Conservation (phyloP, 768 basidiomycete genomes). For the Rhodotorula sphaerocarpa region DNA sequence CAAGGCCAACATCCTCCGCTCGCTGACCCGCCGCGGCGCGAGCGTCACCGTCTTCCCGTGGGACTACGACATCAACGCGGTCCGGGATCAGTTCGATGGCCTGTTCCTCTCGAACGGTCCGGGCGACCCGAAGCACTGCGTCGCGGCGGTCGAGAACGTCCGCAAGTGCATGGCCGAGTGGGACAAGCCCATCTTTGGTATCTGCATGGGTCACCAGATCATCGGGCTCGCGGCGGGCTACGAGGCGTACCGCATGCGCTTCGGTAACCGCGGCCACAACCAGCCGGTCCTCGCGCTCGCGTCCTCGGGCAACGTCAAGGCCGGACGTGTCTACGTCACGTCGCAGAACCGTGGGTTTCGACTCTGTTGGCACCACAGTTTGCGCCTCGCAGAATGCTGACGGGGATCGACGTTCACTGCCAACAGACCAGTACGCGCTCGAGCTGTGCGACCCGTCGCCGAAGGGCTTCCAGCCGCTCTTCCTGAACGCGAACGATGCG, state of each 20-base stretch:
- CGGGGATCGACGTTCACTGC: conserved; percentile 8
- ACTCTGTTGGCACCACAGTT: too few relatives aligned
- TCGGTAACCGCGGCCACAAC: conserved; percentile 99
- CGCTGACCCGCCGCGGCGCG: conserved; percentile 81
- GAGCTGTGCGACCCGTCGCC: conserved; percentile 92
- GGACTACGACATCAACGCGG: conserved; percentile 90
- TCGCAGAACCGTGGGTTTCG: conserved; percentile 55
- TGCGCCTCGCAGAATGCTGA: too few relatives aligned
- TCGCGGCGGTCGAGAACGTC: conserved; percentile 71
- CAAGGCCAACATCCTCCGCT: conserved; percentile 93
- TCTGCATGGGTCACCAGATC: conserved; percentile 99
- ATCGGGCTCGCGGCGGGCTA: conserved; percentile 95
- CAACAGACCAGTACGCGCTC: conserved; percentile 92
- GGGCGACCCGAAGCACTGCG: conserved; percentile 82
- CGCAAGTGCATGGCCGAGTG: conserved; percentile 75
- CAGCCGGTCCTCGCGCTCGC: conserved; percentile 95
- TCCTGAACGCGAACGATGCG: conserved; percentile 63
- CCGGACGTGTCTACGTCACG: conserved; percentile 93
- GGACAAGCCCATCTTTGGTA: conserved; percentile 90
- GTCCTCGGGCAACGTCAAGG: conserved; percentile 84
- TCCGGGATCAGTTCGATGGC: conserved; percentile 85
- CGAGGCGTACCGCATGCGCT: conserved; percentile 96
- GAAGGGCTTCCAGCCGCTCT: conserved; percentile 94
- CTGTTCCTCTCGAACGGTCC: conserved; percentile 95
- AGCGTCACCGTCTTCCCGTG: conserved; percentile 92